phyloP scores from a whole-genome alignment of 2,329 filamentous ascomycete species.

The Raffaelea albimanens region DNA sequence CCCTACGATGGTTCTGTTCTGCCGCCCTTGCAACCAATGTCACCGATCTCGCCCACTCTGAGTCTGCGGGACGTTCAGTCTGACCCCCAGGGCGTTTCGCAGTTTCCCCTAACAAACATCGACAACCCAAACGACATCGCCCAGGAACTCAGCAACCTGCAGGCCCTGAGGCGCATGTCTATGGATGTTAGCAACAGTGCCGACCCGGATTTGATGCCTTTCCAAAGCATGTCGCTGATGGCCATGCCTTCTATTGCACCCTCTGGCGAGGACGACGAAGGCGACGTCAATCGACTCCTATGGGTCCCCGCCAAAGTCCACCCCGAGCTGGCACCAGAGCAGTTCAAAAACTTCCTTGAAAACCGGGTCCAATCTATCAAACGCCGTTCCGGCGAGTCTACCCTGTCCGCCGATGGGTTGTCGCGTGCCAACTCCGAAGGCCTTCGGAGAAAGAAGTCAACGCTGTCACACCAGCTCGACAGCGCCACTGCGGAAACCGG shows the following conservation, averaged over 20 bases:
- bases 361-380: constrained; percentile 86
- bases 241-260: constrained; percentile 66
- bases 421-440: constrained; percentile 49
- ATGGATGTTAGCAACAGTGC: constrained; percentile 77
- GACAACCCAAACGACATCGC: constrained; percentile 82
- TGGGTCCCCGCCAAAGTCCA: constrained; percentile 96
- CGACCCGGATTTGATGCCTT: constrained; percentile 68
- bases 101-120: constrained; percentile 82
- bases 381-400: constrained; percentile 66
- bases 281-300: constrained; percentile 78
- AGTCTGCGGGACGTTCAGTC: constrained; percentile 45
- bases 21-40: constrained; percentile 25
- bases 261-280: constrained; percentile 66
- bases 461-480: constrained; percentile 87
- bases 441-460: constrained; percentile 82
- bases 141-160: constrained; percentile 84
- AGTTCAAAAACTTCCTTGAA: constrained; percentile 95
- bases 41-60: constrained; percentile 41
- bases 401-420: constrained; percentile 47
- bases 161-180: constrained; percentile 83
- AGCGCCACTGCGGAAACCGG: constrained; percentile 47
- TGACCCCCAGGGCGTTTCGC: constrained; percentile 44
- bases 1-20: constrained; percentile 18
- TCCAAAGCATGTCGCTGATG: constrained; percentile 53
- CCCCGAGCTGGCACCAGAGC: constrained; percentile 86